Base-by-base conservation (phyloP, 2,329 filamentous ascomycete species). In the Graphium sp. region DNA sequence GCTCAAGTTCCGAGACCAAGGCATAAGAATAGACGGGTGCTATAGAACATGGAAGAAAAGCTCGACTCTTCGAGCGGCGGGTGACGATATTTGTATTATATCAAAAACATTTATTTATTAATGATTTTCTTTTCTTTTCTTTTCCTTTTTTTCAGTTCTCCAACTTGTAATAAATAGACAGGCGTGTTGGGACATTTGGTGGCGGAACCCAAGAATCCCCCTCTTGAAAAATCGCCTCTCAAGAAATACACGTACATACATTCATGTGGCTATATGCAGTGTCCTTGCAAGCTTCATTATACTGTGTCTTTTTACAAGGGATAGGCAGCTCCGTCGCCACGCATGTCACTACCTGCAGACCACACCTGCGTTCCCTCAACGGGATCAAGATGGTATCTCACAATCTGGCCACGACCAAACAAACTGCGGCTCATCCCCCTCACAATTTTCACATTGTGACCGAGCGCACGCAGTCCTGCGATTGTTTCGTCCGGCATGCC, bases 351-450 rank as follows among this genome's bases (percentile, higher is more conserved):
- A 1, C 84, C 87, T 0, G 74, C 87, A 31, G 80, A 91, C 69
- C 81, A 95, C 2, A 95, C 64, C 6, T 69, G 60, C 18, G 65
- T 60, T 4, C 71, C 70, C 24, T 89, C 81, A 4, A 67, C 47
- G 0, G 56, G 49, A 38, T 94, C 84, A 16, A 76, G 57, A 46
- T 79, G 74, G 46, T 72, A 72, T 33, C 82, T 59, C 35, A 94
- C 89, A 27, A 94, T 65, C 59, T 95, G 85, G 0, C 87, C 87
- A 4, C 83, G 60, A 0, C 85, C 85, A 55, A 94, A 94, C 53
- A 78, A 56, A 2, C 62, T 61, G 34, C 85, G 66, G 20, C 53
- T 53, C 49, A 65, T 64, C 0, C 72, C 82, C n/a, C 41, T 62
- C 3, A 91, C 55, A 14, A 87, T 62, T 40, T 69, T 46, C 0